Evolutionary conservation across 306 rosid species (phyloP).

Genomic region (Castanea crenata): DNA sequence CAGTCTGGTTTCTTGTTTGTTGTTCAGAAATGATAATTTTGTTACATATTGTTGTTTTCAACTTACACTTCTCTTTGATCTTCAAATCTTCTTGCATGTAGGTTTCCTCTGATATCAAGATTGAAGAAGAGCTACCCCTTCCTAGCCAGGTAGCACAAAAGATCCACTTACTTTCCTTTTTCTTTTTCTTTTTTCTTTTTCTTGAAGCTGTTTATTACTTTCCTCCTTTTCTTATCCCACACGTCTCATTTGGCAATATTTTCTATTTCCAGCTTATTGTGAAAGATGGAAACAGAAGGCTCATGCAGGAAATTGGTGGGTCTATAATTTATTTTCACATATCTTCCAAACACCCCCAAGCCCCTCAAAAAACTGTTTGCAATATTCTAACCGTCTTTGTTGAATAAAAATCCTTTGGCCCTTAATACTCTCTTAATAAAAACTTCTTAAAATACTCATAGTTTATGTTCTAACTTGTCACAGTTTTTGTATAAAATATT

Average conservation of each 20-base stretch:
- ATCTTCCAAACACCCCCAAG: no score
- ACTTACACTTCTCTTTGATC: neutral
- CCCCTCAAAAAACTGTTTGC: no score
- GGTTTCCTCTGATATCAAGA: slow-evolving; percentile 53
- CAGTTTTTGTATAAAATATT: no score
- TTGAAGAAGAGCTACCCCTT: slow-evolving; percentile 18
- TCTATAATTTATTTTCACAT: neutral
- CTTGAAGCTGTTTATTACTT: neutral
- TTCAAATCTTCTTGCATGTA: neutral
- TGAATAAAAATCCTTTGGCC: no score
- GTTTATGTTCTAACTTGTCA: no score
- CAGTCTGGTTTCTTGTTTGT: neutral
- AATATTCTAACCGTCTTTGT: no score
- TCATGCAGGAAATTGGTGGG: slow-evolving; percentile 46
- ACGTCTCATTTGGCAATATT: neutral
- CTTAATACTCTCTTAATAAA: no score
- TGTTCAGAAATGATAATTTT: neutral
- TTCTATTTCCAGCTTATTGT: slow-evolving; percentile 26
- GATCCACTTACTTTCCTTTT: neutral
- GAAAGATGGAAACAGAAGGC: slow-evolving; percentile 49
- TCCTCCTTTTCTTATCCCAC: neutral
- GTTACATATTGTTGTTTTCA: neutral
- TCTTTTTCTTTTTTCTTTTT: neutral
- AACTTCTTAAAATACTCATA: no score
- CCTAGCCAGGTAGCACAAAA: slow-evolving; percentile 6